Conservation (phyloP, 139 green algal genomes). For the Chlorella vulgaris region DNA sequence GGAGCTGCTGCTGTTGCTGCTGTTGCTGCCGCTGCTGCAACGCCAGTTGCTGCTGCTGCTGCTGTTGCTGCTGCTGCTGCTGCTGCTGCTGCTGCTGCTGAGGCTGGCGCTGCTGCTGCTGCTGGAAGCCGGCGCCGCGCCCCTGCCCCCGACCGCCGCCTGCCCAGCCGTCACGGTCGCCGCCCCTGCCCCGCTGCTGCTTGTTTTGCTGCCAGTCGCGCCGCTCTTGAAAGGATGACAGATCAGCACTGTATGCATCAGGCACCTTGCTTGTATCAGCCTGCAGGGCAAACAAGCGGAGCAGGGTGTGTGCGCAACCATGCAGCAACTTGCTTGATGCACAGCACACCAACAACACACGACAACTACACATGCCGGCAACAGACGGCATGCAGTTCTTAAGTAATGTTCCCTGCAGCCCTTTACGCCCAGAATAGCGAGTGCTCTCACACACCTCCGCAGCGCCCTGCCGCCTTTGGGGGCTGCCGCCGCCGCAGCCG, state of each 20-base stretch:
- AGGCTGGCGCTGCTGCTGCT: background rate
- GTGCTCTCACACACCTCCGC: no score
- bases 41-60: background rate
- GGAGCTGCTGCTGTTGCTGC: slow-evolving; percentile 5
- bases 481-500: background rate
- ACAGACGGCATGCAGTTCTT: no score
- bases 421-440: no score
- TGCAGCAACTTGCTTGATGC: no score
- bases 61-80: background rate
- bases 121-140: background rate
- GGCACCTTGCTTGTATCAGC: background rate
- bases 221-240: background rate
- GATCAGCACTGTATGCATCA: background rate
- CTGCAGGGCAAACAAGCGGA: background rate
- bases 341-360: no score
- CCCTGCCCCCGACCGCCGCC: background rate
- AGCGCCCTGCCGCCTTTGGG: background rate
- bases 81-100: slow-evolving; percentile 19
- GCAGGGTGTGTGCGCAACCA: background rate
- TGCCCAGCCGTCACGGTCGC: background rate
- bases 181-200: background rate
- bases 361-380: no score
- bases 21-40: slow-evolving; percentile 12
- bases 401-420: no score
- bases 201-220: slow-evolving; percentile 12